Conservation (phyloP, 257 asterid species). For the Fraxinus anomala region DNA sequence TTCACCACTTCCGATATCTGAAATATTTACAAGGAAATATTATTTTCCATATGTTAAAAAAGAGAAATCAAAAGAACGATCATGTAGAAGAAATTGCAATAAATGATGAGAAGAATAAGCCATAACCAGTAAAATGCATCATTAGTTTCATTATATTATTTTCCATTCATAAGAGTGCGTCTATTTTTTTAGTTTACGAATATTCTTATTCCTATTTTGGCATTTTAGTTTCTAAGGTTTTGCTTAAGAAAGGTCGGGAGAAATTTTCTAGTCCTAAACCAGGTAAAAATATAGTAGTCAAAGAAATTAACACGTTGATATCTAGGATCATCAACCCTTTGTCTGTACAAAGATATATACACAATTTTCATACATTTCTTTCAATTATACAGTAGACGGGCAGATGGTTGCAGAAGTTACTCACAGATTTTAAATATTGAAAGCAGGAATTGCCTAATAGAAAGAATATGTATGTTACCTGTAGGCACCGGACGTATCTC, state of each 20-base stretch:
- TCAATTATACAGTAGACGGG: too few relatives aligned
- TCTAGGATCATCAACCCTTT: background rate
- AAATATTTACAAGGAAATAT: background rate
- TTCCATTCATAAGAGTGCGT: background rate
- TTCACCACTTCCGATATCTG: conserved; percentile 39
- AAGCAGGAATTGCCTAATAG: too few relatives aligned
- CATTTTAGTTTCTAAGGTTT: background rate
- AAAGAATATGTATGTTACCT: conserved; percentile 26
- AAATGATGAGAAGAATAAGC: background rate
- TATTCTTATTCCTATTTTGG: background rate
- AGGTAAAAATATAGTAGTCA: background rate
- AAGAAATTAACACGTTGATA: background rate
- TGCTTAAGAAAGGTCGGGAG: background rate
- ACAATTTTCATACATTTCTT: too few relatives aligned
- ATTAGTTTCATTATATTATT: background rate
- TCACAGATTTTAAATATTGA: too few relatives aligned
- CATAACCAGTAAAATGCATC: background rate
- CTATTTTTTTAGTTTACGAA: background rate
- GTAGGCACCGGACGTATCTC: conserved; percentile 33
- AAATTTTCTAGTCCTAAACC: background rate
- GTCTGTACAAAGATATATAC: background rate
- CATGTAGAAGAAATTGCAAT: background rate
- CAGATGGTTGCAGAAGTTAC: too few relatives aligned
- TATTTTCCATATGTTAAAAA: background rate
- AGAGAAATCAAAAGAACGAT: background rate